These are phyloP conservation scores for Claviceps fusiformis DNA, from an alignment of 2,329 filamentous ascomycete genomes.

Conservation along the genomic window DNA sequence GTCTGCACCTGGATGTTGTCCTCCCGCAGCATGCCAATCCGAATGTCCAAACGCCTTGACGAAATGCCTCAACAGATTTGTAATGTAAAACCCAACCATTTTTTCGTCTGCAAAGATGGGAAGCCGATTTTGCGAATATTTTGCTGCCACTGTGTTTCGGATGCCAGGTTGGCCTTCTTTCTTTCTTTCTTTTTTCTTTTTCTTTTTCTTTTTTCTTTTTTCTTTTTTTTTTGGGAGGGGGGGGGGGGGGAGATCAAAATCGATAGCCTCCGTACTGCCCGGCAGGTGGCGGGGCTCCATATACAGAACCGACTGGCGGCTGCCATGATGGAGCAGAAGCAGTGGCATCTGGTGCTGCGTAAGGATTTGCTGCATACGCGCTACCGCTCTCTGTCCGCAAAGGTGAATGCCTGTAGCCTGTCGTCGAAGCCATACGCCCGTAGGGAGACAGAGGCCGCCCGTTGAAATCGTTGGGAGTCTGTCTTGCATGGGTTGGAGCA, in stretches of 20 bases:
- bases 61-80: constrained; percentile 6
- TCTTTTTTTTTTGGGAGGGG: too few relatives aligned
- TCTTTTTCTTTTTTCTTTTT: too few relatives aligned
- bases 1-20: background rate
- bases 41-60: constrained; percentile 14
- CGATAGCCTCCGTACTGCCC: constrained; percentile 25
- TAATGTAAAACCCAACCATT: constrained; percentile 1
- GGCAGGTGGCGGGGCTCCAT: constrained; percentile 16
- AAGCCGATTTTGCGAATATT: background rate
- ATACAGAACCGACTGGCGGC: constrained; percentile 17
- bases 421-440: constrained; percentile 25
- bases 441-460: constrained; percentile 36
- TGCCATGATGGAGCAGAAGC: constrained; percentile 14
- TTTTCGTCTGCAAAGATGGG: background rate
- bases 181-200: too few relatives aligned
- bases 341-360: constrained; percentile 16
- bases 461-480: constrained; percentile 29
- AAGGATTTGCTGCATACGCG: constrained; percentile 16
- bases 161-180: background rate
- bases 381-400: constrained; percentile 31
- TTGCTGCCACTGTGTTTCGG: background rate
- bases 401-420: constrained; percentile 38
- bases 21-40: background rate
- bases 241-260: constrained; percentile 11
- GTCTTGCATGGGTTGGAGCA: constrained; percentile 24